These are phyloP conservation scores for Didymella keratinophila DNA, from an alignment of 2,329 filamentous ascomycete species.

Conservation along the genomic window DNA sequence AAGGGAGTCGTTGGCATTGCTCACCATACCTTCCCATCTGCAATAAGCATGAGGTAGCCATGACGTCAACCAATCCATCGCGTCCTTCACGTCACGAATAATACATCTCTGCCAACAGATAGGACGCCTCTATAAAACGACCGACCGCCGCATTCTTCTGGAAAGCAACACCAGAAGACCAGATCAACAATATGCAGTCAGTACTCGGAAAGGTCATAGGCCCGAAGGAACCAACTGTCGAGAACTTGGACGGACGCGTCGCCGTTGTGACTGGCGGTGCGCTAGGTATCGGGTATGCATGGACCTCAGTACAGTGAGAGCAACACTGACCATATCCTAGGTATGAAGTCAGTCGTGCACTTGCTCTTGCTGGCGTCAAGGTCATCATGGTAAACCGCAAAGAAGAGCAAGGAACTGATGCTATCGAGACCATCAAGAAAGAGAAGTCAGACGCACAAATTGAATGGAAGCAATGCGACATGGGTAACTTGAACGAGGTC, in stretches of 20 bases:
- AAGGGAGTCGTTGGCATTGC: background rate
- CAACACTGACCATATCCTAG: background rate
- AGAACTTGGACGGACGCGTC: constrained; percentile 47
- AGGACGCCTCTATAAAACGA: background rate
- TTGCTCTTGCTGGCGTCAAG: constrained; percentile 26
- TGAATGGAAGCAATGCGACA: background rate
- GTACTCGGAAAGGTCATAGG: constrained; percentile 50
- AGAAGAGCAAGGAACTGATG: constrained; percentile 52
- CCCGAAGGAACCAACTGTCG: constrained; percentile 40
- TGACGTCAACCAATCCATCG: background rate
- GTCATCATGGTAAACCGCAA: constrained; percentile 44
- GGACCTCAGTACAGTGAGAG: background rate
- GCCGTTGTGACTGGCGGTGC: constrained; percentile 53
- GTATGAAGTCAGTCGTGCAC: constrained; percentile 24
- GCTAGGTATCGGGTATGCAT: constrained; percentile 48
- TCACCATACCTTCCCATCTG: background rate
- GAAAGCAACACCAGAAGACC: background rate
- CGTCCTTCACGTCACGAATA: background rate
- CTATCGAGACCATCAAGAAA: constrained; percentile 47
- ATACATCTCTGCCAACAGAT: background rate
- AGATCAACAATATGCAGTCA: constrained; percentile 50
- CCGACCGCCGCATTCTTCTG: background rate
- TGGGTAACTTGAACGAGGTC: background rate
- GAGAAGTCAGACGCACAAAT: constrained; percentile 29
- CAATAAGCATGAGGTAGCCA: background rate